Base-by-base conservation (phyloP, 192 early-diverging fungal genomes). In the Coemansia sp. region DNA sequence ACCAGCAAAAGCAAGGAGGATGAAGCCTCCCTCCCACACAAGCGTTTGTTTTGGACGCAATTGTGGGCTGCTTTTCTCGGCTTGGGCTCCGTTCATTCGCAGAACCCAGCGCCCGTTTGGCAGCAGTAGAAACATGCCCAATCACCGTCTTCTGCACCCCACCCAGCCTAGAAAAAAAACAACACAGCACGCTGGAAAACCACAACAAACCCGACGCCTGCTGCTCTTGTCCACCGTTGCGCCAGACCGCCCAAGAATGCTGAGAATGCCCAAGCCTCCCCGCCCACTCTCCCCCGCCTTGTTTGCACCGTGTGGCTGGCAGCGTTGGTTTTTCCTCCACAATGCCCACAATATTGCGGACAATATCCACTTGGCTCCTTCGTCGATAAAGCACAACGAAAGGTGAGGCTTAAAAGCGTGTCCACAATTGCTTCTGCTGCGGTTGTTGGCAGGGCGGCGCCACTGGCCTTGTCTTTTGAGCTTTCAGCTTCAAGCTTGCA, bases 271-370 rank as follows among this genome's bases (percentile, higher is more conserved):
- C 52, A 55, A 65, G 52, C 63, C 63, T 37, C 62, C 62, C 4
- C 61, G 33, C 51, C 49, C 29, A 12, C 29, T 45, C 85, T 78
- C 57, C 90, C 87, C 61, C 84, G 82, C 29, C 83, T 72, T 69
- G 85, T 86, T 25, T 56, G 53, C 53, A 16, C 53, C 53, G 30
- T 56, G 53, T 56, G 53, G 53, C 53, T 56, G 53, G 53, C 31
- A 16, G 53, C 53, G 1, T 56, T 8, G 6, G 21, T 13, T 33
- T 20, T 5, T 34, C 23, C 53, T 56, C 53, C 53, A 56, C 53
- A 56, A 56, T 56, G 53, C 7, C 46, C 7, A 10, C 23, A n/a
- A 7, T 35, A 35, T 10, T 16, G 40, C 40, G n/a, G n/a, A n/a
- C n/a, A n/a, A n/a, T n/a, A n/a, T n/a, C n/a, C n/a, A n/a, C n/a